Conservation (phyloP, 176 grass and related monocot genomes). For the Eleusine indica region DNA sequence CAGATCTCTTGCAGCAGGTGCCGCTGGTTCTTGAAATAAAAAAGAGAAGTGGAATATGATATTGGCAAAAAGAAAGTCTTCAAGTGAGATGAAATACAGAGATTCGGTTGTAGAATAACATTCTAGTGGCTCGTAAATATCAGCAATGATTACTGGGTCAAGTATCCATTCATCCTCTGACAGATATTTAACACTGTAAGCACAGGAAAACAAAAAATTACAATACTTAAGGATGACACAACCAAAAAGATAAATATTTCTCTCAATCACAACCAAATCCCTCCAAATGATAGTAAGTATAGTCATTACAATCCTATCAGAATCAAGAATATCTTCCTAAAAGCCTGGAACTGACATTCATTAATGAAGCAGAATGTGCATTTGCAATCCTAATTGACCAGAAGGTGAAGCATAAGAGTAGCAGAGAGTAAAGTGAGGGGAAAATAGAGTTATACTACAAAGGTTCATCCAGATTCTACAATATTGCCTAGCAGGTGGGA, state of each 20-base stretch:
- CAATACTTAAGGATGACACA: not conserved
- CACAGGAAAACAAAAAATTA: constrained; percentile 10
- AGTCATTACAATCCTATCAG: not conserved
- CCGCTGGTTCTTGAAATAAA: not conserved
- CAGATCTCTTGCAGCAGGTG: not conserved
- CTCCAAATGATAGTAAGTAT: not conserved
- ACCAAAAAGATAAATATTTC: not conserved
- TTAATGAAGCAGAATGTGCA: constrained; percentile 1
- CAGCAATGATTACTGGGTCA: constrained; percentile 76
- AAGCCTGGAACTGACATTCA: not conserved
- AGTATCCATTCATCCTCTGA: constrained; percentile 92
- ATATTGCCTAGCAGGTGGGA: constrained; percentile 76
- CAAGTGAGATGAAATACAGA: not conserved
- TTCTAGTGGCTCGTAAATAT: constrained; percentile 86
- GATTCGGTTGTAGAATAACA: constrained; percentile 10
- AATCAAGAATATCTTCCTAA: constrained; percentile 10
- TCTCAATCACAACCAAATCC: constrained; percentile 5
- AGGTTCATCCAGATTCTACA: constrained; percentile 84
- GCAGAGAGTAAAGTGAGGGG: constrained; percentile 3
- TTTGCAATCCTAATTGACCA: not conserved
- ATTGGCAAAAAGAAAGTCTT: not conserved
- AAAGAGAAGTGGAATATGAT: not conserved
- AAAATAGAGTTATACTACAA: constrained; percentile 31
- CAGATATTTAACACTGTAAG: constrained; percentile 84
- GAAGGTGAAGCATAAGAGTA: not conserved